Evolutionary conservation across 192 early-diverging fungal species (phyloP), one percentile per base, ranked within the genome.

Genomic region (Phycomyces blakesleeanus): DNA sequence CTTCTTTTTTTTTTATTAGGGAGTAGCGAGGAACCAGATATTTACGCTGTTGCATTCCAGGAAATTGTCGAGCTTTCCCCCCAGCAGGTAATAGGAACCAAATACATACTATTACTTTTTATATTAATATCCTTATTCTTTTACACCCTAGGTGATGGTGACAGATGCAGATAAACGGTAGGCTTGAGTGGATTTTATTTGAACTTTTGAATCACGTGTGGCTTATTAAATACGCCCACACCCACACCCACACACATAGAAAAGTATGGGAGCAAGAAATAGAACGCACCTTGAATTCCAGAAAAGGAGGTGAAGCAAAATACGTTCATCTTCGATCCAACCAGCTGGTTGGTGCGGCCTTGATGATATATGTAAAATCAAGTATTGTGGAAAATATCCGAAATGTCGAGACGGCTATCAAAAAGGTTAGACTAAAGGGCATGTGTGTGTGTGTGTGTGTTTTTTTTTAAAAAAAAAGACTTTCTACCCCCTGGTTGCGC

Each of bases 21-120:
- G 40, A 61, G 40, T 39, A 24, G 63, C 11, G 65, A 69, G 15
- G 75, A 79, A 3, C 94, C 96, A 0, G 89, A 99, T 62, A 66
- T 98, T 18, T 81, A 87, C 25, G 88, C 88, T 0, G 87, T 98
- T 67, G 96, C 93, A 12, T 91, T 97, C 54, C 95, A 99, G 68
- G 98, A 99, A 68, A 86, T 99, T 24, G 95, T 99, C n/a, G 89
- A 97, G 71, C 73, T 99, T 49, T 93, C 74, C 16, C 76, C 83
- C 1, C 81, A 81, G 61, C 83, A 85, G 65, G 79, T 82, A 56
- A 52, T 60, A 38, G 67, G 64, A 9, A 68, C 56, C 16, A 21
- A 18, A 20, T 49, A 10, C 8, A 3, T 8, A 42, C 25, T 27
- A 27, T 37, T 49, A 50, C 58, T 29, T 26, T 37, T 44, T 47